Percentiles rank a stretch among this genome's conserved stretches.
Conservation (phyloP, 306 rosid species). For the Prunus davidiana region DNA sequence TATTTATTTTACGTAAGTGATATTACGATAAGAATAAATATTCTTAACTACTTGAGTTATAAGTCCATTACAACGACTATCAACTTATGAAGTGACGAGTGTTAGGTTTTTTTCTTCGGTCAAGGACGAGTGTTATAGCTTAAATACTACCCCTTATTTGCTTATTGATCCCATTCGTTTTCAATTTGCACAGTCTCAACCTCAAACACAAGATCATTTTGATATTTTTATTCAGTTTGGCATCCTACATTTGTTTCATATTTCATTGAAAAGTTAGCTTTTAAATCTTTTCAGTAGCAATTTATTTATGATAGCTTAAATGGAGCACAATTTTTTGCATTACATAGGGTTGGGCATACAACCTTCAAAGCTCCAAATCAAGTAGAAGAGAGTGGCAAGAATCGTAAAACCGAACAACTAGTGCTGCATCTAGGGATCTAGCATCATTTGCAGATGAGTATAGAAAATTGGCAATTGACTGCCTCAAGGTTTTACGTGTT, state of each 20-base stretch:
- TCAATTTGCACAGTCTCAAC: neutral
- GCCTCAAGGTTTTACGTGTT: slow-evolving; percentile 87
- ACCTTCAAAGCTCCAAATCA: slow-evolving; percentile 54
- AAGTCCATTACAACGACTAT: no score
- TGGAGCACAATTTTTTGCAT: slow-evolving; percentile 25
- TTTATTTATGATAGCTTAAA: slow-evolving; percentile 11
- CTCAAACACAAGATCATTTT: neutral
- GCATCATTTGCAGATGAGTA: slow-evolving; percentile 88
- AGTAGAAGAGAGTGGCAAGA: slow-evolving; percentile 40
- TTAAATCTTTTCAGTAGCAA: neutral
- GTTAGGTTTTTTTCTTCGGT: no score
- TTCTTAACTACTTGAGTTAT: no score
- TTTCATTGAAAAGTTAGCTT: neutral
- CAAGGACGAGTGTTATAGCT: no score
- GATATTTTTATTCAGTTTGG: neutral
- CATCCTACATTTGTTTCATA: neutral
- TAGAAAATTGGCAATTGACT: slow-evolving; percentile 88
- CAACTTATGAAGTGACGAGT: no score
- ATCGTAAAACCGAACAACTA: slow-evolving; percentile 44
- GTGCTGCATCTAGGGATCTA: slow-evolving; percentile 63
- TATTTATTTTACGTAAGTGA: no score
- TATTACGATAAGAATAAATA: no score
- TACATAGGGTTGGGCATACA: slow-evolving; percentile 71
- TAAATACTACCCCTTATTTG: neutral
- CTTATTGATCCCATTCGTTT: neutral